Conservation (phyloP, 139 green algal species). For the Picochlorum sp. region DNA sequence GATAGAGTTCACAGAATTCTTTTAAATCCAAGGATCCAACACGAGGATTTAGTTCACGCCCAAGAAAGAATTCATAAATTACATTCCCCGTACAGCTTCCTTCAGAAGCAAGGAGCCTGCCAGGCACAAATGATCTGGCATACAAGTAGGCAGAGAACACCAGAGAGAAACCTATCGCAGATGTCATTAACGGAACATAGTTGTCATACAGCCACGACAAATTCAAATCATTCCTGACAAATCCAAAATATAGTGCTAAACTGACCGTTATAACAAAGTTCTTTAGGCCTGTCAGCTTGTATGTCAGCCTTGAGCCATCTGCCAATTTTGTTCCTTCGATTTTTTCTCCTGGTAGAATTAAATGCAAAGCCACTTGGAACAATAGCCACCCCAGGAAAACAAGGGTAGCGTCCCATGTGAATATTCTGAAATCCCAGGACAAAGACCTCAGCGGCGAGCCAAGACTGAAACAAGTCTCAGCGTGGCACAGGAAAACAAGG, state of each 20-base stretch:
- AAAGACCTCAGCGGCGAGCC: slow-evolving; percentile 8
- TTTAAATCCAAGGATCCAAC: slow-evolving; percentile 73
- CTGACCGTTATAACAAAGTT: slow-evolving; percentile 45
- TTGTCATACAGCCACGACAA: slow-evolving; percentile 69
- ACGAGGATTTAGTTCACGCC: slow-evolving; percentile 81
- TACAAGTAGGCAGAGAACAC: slow-evolving; percentile 58
- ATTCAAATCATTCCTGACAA: slow-evolving; percentile 23
- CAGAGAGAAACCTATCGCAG: slow-evolving; percentile 46
- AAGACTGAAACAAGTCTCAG: slow-evolving; percentile 24
- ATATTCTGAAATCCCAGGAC: slow-evolving; percentile 22
- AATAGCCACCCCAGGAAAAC: slow-evolving; percentile 57
- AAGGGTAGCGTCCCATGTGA: slow-evolving; percentile 40
- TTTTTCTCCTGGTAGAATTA: slow-evolving; percentile 60
- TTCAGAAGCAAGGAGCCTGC: slow-evolving; percentile 30
- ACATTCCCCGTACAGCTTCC: slow-evolving; percentile 42
- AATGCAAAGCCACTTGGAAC: slow-evolving; percentile 57
- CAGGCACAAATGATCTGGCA: slow-evolving; percentile 29
- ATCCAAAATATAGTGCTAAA: slow-evolving; percentile 48
- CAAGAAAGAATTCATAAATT: slow-evolving; percentile 90
- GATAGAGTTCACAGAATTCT: slow-evolving; percentile 90
- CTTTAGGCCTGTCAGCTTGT: slow-evolving; percentile 77
- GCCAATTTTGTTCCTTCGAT: slow-evolving; percentile 49
- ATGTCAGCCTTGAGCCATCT: slow-evolving; percentile 51
- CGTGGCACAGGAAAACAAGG: slow-evolving; percentile 42
- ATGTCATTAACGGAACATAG: slow-evolving; percentile 68